Evolutionary conservation across 345 rosid species (phyloP).

Genomic region (Rhodamnia rubescens): DNA sequence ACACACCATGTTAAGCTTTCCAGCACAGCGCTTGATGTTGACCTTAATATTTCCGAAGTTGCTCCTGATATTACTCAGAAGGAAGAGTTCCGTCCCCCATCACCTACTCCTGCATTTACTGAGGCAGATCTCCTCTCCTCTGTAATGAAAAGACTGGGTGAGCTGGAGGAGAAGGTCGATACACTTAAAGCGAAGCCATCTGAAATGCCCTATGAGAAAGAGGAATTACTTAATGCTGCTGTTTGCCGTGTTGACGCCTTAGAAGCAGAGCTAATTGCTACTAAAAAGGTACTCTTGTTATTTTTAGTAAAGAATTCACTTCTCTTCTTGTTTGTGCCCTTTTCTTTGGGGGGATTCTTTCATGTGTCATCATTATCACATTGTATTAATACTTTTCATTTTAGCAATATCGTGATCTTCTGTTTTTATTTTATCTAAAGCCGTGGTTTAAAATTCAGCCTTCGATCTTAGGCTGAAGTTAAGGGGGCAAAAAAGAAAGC

Average conservation of each 20-base stretch:
- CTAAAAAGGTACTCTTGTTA: conserved; percentile 61
- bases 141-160: conserved; percentile 72
- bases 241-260: conserved; percentile 96
- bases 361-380: background rate
- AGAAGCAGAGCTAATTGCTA: conserved; percentile 97
- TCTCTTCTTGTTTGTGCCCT: background rate
- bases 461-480: background rate
- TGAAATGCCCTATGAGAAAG: conserved; percentile 97
- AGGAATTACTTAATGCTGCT: conserved; percentile 88
- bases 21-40: conserved; percentile 10
- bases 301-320: background rate
- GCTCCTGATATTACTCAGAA: conserved; percentile 10
- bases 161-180: conserved; percentile 82
- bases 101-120: conserved; percentile 33
- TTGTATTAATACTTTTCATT: background rate
- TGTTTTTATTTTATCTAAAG: background rate
- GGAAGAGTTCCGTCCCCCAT: conserved; percentile 49
- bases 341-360: background rate
- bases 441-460: background rate
- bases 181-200: conserved; percentile 81
- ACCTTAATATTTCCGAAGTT: conserved; percentile 23
- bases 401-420: background rate
- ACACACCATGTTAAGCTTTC: conserved; percentile 37
- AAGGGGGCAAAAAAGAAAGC: background rate
- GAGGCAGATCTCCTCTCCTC: conserved; percentile 56